Evolutionary conservation across 2,329 filamentous ascomycete genomes (phyloP), one percentile per base, ranked within the genome.

Genomic region (Helotiales sp.): DNA sequence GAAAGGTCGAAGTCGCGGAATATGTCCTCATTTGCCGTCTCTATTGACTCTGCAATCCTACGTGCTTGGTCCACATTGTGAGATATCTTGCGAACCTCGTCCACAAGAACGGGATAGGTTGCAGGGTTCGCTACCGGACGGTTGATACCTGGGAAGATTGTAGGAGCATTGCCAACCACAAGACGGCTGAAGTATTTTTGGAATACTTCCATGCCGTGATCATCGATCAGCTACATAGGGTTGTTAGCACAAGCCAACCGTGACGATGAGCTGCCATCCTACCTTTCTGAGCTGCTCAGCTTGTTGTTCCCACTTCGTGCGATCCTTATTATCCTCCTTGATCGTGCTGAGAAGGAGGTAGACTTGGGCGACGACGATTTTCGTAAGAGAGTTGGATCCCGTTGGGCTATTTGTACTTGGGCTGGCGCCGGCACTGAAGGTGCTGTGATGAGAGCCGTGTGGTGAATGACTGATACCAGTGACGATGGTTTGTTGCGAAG

Each of bases 141-240:
- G 75, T 88, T 92, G 63, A 90, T 84, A 70, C 91, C 89, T 61
- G 93, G 90, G 78, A 98, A 98, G 78, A 99, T 96, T 77, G 96
- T 91, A 71, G 90, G 84, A 75, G 94, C 93, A 88, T 97, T 97
- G 82, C 91, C 90, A 80, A 91, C 91, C 77, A 99, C 88, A 78
- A 98, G 86, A 81, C 95, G 93, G 80, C 93, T 90, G 81, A 99
- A 97, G 81, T 96, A 97, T 84, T 94, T 96, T 69, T 93, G 90
- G 80, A 94, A 97, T 78, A 97, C 93, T 86, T 99, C 96, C 95
- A 99, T 99, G 78, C 94, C 94, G 93, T 97, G 91, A 77, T 95
- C 94, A 88, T 97, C 91, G 83, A 98, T 91, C 79, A 98, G 89
- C 92, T 97, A 64, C 28, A 32, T 24, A 61, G 22, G 24, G 20